Conservation (phyloP, 192 early-diverging fungal genomes). For the Umbelopsis isabellina region DNA sequence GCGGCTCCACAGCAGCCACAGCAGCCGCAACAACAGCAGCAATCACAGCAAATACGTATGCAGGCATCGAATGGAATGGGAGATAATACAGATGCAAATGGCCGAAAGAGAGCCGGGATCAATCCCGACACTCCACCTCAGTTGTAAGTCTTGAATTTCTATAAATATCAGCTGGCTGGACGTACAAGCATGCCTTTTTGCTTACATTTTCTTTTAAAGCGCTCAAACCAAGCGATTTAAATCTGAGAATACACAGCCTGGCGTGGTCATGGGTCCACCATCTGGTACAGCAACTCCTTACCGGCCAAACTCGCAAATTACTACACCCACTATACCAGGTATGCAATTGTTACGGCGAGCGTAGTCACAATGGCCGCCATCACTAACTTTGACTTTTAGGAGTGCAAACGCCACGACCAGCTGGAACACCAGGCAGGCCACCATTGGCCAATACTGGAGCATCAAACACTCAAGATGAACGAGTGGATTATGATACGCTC, state of each 20-base stretch:
- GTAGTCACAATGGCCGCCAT: too few relatives aligned
- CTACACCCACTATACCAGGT: conserved; percentile 6
- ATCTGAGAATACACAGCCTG: conserved; percentile 26
- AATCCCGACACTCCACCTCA: background rate
- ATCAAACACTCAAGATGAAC: conserved; percentile 30
- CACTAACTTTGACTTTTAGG: background rate
- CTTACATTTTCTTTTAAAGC: conserved; percentile 16
- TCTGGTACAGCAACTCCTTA: conserved; percentile 13
- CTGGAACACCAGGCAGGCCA: conserved; percentile 23
- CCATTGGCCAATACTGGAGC: conserved; percentile 20
- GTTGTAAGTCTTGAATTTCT: background rate
- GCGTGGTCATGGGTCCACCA: conserved; percentile 13
- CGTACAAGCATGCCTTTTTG: background rate
- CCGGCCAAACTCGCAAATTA: conserved; percentile 12
- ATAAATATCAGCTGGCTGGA: background rate
- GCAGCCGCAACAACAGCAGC: conserved; percentile 25
- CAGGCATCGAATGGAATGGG: conserved; percentile 21
- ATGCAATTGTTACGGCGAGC: background rate
- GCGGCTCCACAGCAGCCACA: conserved; percentile 14
- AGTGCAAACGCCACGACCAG: background rate
- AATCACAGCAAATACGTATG: conserved; percentile 6
- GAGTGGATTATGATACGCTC: conserved; percentile 56
- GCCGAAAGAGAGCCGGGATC: conserved; percentile 6
- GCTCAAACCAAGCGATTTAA: conserved; percentile 35
- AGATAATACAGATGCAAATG: conserved; percentile 5